Evolutionary conservation across 2,329 filamentous ascomycete species (phyloP).

Genomic region (Colletotrichum tropicale): DNA sequence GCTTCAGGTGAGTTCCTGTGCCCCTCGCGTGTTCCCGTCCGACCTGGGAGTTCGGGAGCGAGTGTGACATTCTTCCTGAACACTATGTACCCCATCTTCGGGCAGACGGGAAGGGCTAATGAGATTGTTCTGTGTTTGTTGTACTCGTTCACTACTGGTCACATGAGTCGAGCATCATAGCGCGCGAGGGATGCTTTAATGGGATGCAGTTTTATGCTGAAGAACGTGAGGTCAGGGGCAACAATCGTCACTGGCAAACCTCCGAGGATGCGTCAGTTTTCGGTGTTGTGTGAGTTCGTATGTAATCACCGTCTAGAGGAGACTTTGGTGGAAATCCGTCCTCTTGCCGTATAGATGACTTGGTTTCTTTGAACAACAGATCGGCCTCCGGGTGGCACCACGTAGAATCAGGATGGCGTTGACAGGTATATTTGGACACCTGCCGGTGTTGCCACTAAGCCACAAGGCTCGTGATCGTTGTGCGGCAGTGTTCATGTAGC

Average conservation of each 20-base stretch:
- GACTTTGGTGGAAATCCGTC: neutral
- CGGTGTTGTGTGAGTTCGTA: neutral
- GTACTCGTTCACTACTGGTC: neutral
- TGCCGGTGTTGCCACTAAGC: neutral
- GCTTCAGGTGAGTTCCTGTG: neutral
- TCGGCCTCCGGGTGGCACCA: neutral
- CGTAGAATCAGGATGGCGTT: neutral
- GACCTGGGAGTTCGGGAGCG: neutral
- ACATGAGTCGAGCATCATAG: neutral
- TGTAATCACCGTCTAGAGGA: neutral
- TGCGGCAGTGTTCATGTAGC: neutral
- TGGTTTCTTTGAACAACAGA: neutral
- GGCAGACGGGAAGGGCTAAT: neutral
- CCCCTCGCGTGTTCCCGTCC: neutral
- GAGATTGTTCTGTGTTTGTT: neutral
- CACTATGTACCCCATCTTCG: neutral
- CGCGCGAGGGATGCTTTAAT: neutral
- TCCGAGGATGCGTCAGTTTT: neutral
- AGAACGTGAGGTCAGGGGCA: neutral
- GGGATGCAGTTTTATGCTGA: neutral
- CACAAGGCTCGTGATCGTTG: neutral
- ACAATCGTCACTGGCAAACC: neutral
- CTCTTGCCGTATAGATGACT: neutral
- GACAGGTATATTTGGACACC: neutral
- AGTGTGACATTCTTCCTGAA: neutral